Percentiles rank a stretch among this genome's conserved stretches.
These are phyloP conservation scores for Xerocomus nothofagi DNA, from an alignment of 1,284 basidiomycete species.

Conservation along the genomic window DNA sequence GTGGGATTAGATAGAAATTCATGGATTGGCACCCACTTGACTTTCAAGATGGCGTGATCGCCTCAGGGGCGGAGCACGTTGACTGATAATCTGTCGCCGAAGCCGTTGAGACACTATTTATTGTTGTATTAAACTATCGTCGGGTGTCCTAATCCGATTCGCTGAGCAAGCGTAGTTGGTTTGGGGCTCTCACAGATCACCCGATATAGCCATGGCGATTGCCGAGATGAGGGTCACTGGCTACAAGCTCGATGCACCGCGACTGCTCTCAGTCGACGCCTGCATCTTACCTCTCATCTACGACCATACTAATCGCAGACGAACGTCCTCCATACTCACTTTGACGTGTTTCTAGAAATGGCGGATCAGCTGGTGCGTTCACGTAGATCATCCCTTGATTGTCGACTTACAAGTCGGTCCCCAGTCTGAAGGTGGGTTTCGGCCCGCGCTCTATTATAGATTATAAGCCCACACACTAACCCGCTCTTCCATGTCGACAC, in stretches of 20 bases:
- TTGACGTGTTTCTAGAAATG: constrained; percentile 41
- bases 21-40: constrained; percentile 1
- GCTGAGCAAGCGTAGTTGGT: constrained; percentile 1
- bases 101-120: too few species aligned
- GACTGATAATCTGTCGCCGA: too few species aligned
- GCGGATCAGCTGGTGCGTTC: constrained; percentile 67
- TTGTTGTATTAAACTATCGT: too few species aligned
- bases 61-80: background rate
- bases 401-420: constrained; percentile 13
- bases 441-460: background rate
- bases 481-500: constrained; percentile 2
- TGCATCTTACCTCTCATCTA: constrained; percentile 8
- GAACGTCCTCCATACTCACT: background rate
- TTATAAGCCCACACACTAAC: background rate
- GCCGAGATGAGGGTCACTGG: constrained; percentile 37
- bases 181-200: constrained; percentile 10
- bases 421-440: constrained; percentile 63
- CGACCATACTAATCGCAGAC: constrained; percentile 1
- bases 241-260: constrained; percentile 1
- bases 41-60: background rate
- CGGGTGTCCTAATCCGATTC: background rate
- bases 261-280: constrained; percentile 7
- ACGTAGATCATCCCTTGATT: constrained; percentile 11
- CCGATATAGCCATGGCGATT: constrained; percentile 32
- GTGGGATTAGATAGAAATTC: constrained; percentile 51